These are phyloP conservation scores for Thelonectria rubi DNA, from an alignment of 2,329 filamentous ascomycete genomes.

Conservation along the genomic window DNA sequence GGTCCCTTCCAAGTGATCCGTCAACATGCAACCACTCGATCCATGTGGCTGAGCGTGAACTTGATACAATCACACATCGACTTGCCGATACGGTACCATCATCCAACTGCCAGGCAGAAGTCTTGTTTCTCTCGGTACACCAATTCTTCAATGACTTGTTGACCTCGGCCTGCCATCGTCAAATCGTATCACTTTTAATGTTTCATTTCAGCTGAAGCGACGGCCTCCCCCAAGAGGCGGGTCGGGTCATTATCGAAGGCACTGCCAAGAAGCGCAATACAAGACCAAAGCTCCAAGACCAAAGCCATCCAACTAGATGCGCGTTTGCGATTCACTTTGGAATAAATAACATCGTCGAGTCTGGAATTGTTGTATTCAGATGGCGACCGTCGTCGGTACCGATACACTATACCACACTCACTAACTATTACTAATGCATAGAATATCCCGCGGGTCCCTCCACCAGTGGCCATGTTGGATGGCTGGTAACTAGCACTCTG, in stretches of 20 bases:
- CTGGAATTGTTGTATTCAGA: constrained; percentile 4
- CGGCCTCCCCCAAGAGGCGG: neutral
- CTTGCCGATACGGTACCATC: constrained; percentile 6
- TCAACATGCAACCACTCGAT: constrained; percentile 24
- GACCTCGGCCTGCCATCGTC: no score
- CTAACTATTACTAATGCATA: neutral
- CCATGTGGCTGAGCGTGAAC: constrained; percentile 33
- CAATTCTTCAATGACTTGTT: neutral
- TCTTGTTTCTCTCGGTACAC: no score
- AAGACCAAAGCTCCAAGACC: no score
- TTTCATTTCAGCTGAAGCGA: neutral
- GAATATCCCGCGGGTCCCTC: neutral
- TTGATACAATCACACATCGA: neutral
- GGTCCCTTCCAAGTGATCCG: constrained; percentile 2
- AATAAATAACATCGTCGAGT: neutral
- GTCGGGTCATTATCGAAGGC: no score
- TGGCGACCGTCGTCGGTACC: neutral
- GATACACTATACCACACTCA: neutral
- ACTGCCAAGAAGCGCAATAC: neutral
- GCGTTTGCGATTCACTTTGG: neutral
- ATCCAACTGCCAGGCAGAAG: neutral
- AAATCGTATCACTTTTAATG: no score
- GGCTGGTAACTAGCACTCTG: neutral
- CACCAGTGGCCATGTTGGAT: neutral
- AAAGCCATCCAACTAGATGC: no score